Percentiles rank a stretch among this genome's conserved stretches.
phyloP scores from a whole-genome alignment of 2,329 filamentous ascomycete genomes.

The Fusarium tuaranense region DNA sequence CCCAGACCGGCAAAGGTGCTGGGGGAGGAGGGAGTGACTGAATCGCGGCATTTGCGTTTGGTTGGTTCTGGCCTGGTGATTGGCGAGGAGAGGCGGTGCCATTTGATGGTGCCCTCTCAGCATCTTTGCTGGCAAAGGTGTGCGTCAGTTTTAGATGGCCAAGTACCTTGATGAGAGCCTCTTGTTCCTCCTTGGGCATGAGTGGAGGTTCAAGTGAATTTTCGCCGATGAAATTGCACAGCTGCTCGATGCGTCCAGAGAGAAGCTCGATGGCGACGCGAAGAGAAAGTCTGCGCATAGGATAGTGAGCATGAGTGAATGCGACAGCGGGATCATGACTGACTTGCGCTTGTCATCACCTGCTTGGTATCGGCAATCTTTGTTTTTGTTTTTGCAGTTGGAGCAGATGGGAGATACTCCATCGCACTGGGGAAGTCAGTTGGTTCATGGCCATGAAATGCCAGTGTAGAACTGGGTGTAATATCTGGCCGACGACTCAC shows the following conservation, averaged over 20 bases:
- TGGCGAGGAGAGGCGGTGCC: background rate
- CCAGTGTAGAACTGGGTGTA: background rate
- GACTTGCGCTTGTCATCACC: constrained; percentile 37
- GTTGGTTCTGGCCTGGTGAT: background rate
- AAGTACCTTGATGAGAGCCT: constrained; percentile 26
- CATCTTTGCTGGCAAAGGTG: constrained; percentile 26
- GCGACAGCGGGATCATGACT: background rate
- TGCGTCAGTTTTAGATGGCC: constrained; percentile 26
- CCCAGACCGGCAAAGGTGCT: constrained; percentile 2
- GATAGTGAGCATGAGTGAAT: background rate
- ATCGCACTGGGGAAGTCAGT: constrained; percentile 24
- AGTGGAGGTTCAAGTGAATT: constrained; percentile 52
- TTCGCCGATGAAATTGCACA: constrained; percentile 53
- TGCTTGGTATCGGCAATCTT: constrained; percentile 32
- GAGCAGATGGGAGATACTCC: constrained; percentile 29
- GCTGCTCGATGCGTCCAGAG: constrained; percentile 27
- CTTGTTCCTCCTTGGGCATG: constrained; percentile 45
- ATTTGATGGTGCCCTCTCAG: constrained; percentile 6
- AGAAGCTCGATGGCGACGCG: constrained; percentile 32
- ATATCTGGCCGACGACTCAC: constrained; percentile 38
- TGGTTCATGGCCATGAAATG: background rate
- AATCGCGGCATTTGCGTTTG: background rate
- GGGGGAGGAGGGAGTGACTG: background rate
- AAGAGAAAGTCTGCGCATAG: constrained; percentile 19
- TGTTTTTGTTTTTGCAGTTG: constrained; percentile 34